These are phyloP conservation scores for Angophora floribunda DNA, from an alignment of 345 rosid genomes.

Conservation along the genomic window DNA sequence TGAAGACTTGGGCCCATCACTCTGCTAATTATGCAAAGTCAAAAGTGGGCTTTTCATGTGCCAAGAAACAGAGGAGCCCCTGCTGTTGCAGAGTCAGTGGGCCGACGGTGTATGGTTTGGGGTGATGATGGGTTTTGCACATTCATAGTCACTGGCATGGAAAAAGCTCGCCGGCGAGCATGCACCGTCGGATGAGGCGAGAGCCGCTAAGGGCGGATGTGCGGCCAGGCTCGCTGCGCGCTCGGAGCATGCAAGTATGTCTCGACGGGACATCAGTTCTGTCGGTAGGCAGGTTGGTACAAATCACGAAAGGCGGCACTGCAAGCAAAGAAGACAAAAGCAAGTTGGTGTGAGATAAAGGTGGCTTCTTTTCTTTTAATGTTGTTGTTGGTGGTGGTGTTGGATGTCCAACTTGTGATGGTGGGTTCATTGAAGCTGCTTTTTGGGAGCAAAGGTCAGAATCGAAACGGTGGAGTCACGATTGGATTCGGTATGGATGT, in stretches of 20 bases:
- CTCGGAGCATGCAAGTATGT: neutral
- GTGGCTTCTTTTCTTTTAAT: neutral
- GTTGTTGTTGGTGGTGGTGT: neutral
- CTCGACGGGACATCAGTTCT: neutral
- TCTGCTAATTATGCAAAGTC: neutral
- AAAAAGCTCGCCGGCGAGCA: fast-evolving
- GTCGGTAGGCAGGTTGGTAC: neutral
- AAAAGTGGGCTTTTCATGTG: neutral
- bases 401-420: neutral
- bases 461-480: neutral
- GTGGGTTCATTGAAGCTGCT: neutral
- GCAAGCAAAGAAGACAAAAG: neutral
- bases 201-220: neutral
- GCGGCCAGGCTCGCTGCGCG: neutral
- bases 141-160: too few relatives aligned
- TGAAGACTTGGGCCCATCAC: neutral
- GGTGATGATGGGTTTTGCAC: too few relatives aligned
- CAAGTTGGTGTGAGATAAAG: neutral
- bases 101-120: neutral
- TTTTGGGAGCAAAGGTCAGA: neutral
- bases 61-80: neutral
- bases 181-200: neutral
- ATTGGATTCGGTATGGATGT: neutral
- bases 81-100: neutral
- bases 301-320: neutral